Percentiles rank a stretch among this genome's conserved stretches.
phyloP scores from a whole-genome alignment of 2,329 filamentous ascomycete species.

The Rhynchosporium graminicola region DNA sequence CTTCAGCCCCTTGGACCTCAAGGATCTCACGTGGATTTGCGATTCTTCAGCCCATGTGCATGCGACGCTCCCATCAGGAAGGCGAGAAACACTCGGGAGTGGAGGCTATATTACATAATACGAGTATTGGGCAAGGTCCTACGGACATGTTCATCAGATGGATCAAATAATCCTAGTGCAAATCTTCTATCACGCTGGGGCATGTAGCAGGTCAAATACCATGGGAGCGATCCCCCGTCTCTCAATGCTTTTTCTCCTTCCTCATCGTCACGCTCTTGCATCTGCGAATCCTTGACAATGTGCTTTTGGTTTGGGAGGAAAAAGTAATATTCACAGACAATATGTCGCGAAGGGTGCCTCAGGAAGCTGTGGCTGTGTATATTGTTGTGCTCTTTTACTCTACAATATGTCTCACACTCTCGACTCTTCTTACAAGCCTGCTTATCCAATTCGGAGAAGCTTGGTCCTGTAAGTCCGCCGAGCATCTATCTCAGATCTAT shows the following conservation, averaged over 20 bases:
- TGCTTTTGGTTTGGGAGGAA: slow-evolving; percentile 7
- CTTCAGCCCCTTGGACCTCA: neutral
- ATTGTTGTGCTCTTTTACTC: slow-evolving; percentile 38
- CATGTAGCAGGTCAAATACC: slow-evolving; percentile 18
- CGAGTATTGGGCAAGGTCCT: slow-evolving; percentile 7
- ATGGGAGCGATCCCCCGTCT: slow-evolving; percentile 11
- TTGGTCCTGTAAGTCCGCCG: slow-evolving; percentile 34
- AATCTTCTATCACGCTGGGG: slow-evolving; percentile 8
- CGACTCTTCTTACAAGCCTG: slow-evolving; percentile 32
- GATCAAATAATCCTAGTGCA: slow-evolving; percentile 5
- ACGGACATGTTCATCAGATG: slow-evolving; percentile 8
- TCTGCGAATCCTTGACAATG: slow-evolving; percentile 6
- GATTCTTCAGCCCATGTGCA: slow-evolving; percentile 10
- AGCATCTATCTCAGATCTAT: neutral
- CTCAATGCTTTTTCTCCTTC: slow-evolving; percentile 2
- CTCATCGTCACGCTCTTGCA: neutral
- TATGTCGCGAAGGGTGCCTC: slow-evolving; percentile 31
- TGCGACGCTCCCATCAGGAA: slow-evolving; percentile 17
- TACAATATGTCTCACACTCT: slow-evolving; percentile 32
- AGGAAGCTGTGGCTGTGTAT: slow-evolving; percentile 33
- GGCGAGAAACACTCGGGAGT: neutral
- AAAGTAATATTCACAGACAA: slow-evolving; percentile 1
- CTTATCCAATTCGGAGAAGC: slow-evolving; percentile 39
- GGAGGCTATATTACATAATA: neutral
- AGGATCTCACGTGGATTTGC: slow-evolving; percentile 18